phyloP scores from a whole-genome alignment of 345 rosid genomes.

The Gossypium herbaceum region DNA sequence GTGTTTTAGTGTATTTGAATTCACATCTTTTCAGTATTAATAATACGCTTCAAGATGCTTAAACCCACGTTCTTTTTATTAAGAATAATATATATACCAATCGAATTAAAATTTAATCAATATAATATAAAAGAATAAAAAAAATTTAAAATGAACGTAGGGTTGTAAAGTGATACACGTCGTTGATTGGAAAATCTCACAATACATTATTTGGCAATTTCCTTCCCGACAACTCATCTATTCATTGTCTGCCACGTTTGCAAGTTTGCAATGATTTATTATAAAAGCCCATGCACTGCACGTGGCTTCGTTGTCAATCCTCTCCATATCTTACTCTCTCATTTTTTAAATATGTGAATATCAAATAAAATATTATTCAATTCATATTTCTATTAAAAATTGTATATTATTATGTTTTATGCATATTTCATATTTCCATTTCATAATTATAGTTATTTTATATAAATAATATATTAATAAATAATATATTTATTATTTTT shows the following conservation, averaged over 20 bases:
- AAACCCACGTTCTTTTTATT: accelerated
- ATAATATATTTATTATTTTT: too few species aligned
- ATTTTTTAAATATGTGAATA: too few species aligned
- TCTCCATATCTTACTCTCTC: not conserved
- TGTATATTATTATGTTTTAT: too few species aligned
- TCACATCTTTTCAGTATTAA: too few species aligned
- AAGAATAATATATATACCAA: accelerated
- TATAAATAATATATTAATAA: too few species aligned
- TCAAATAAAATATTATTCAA: too few species aligned
- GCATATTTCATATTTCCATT: too few species aligned
- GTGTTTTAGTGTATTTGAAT: accelerated
- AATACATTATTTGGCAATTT: not conserved
- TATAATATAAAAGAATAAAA: too few species aligned
- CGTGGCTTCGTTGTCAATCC: constrained; percentile 31
- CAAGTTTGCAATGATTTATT: constrained; percentile 10
- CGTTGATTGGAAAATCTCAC: not conserved
- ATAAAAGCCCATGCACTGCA: not conserved
- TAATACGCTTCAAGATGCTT: accelerated
- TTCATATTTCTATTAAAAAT: too few species aligned
- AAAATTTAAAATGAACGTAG: not conserved
- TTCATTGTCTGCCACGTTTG: constrained; percentile 13
- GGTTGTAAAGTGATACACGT: constrained; percentile 25
- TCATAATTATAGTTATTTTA: too few species aligned
- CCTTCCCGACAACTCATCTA: not conserved
- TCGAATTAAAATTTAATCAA: too few species aligned